Percentiles rank a stretch among this genome's conserved stretches.
phyloP scores from a whole-genome alignment of 345 rosid genomes.

The Eucalyptus paniculata region DNA sequence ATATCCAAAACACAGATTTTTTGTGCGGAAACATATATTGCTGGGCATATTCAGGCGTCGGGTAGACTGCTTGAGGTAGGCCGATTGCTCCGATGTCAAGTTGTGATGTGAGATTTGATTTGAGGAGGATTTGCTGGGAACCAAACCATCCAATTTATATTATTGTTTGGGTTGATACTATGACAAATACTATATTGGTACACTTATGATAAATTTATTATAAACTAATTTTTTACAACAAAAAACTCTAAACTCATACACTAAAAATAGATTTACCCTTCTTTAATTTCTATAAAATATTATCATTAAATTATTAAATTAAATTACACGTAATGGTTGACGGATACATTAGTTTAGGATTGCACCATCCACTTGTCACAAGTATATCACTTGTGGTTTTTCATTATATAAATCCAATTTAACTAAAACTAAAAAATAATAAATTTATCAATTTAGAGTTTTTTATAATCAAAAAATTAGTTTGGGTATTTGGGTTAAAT shows the following conservation, averaged over 20 bases:
- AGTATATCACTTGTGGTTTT: too few species aligned
- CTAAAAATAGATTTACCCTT: fast-evolving
- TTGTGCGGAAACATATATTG: neutral
- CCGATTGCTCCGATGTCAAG: neutral
- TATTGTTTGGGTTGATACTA: neutral
- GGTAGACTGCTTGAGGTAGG: neutral
- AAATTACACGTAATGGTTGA: fast-evolving
- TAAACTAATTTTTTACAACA: fast-evolving
- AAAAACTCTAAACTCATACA: too few species aligned
- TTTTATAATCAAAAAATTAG: too few species aligned
- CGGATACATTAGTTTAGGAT: fast-evolving
- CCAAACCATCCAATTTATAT: neutral
- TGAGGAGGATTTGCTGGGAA: fast-evolving
- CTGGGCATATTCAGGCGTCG: fast-evolving
- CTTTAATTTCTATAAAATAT: fast-evolving
- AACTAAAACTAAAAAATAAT: fast-evolving
- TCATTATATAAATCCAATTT: too few species aligned
- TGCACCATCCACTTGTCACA: fast-evolving
- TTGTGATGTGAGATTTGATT: neutral
- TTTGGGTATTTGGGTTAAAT: too few species aligned
- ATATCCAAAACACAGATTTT: neutral
- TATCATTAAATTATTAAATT: fast-evolving
- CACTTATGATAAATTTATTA: fast-evolving
- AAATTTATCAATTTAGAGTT: too few species aligned
- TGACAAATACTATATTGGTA: fast-evolving